Evolutionary conservation across 2,329 filamentous ascomycete genomes (phyloP), one percentile per base, ranked within the genome.

Genomic region (Raffaelea albimanens): DNA sequence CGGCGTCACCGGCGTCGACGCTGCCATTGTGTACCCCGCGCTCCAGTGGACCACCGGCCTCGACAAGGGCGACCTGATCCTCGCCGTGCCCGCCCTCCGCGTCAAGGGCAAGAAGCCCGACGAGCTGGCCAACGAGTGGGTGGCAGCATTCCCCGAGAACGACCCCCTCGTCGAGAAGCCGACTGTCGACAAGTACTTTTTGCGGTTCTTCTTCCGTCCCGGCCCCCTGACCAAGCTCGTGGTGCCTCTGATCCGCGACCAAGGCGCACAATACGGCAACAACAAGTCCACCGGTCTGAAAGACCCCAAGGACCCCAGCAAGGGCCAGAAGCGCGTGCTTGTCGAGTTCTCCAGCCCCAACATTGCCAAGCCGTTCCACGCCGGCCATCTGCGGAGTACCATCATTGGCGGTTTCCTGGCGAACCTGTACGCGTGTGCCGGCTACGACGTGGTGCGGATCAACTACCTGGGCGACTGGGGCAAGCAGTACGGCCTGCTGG

Each of bases 301-400:
- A 54, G 80, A 88, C 58, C 72, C 76, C 34, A 67, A 70, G 20
- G 75, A 87, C 59, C 72, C 78, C 8, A 72, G 69, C 45, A 70
- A 74, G 50, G 80, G 76, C 52, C 71, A 70, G 57, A 87, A 87
- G 71, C 76, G 74, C 51, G 75, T 80, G 38, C 77, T 93, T 45
- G 76, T 93, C 57, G 87, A 93, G 59, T 93, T 91, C 65, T 88
- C 83, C 8, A 89, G 84, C 8, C 87, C 87, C 44, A 93, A 93
- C 62, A 89, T 93, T 50, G 87, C 87, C 41, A 91, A 91, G 67
- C 86, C 84, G 21, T 89, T 89, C 69, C 84, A 88, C 60, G 85
- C 84, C 36, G 83, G 84, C 13, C 85, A 90, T 63, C 69, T 89
- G 57, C 75, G 85, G 58, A 85, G 80, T 56, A 90, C 85, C 34